Percentiles rank a stretch among this genome's conserved stretches.
Conservation (phyloP, 2,329 filamentous ascomycete species). For the Ophiostoma novo-ulmi region DNA sequence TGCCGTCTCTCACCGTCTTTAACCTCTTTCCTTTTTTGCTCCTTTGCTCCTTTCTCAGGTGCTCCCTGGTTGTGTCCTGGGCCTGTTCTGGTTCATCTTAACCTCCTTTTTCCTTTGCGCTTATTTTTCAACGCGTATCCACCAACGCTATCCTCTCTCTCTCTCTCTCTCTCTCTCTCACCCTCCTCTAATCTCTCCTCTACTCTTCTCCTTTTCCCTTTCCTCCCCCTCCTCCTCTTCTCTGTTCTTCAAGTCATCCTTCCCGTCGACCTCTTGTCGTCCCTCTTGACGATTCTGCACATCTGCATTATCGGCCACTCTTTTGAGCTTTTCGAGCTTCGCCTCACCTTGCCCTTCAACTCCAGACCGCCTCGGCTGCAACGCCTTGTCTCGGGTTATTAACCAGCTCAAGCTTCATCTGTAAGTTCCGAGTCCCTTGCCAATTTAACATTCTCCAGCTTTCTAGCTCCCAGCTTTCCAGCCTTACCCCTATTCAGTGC, state of each 20-base stretch:
- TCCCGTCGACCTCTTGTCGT: not conserved
- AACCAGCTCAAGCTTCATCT: not conserved
- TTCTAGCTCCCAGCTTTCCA: not conserved
- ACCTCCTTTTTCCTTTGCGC: slow-evolving; percentile 23
- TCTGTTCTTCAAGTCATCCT: not conserved
- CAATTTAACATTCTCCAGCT: not conserved
- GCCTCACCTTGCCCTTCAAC: not conserved
- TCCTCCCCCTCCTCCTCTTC: slow-evolving; percentile 5
- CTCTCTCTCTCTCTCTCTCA: slow-evolving; percentile 26
- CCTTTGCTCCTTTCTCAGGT: slow-evolving; percentile 6
- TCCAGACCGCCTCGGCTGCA: not conserved
- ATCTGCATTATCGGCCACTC: not conserved
- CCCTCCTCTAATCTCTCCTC: slow-evolving; percentile 3
- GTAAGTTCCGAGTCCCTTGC: not conserved
- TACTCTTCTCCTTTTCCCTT: not conserved
- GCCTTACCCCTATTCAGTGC: slow-evolving; percentile 5
- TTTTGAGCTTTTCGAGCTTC: not conserved
- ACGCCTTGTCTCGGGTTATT: slow-evolving; percentile 4
- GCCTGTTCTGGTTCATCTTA: slow-evolving; percentile 15
- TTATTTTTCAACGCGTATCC: slow-evolving; percentile 21
- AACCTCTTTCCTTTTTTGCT: slow-evolving; percentile 13
- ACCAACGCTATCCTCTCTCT: slow-evolving; percentile 26
- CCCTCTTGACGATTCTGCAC: not conserved
- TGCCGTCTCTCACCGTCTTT: slow-evolving; percentile 21
- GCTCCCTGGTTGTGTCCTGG: not conserved